Evolutionary conservation across 1,284 basidiomycete genomes (phyloP), one percentile per base, ranked within the genome.

Genomic region (Puccinia sorghi): DNA sequence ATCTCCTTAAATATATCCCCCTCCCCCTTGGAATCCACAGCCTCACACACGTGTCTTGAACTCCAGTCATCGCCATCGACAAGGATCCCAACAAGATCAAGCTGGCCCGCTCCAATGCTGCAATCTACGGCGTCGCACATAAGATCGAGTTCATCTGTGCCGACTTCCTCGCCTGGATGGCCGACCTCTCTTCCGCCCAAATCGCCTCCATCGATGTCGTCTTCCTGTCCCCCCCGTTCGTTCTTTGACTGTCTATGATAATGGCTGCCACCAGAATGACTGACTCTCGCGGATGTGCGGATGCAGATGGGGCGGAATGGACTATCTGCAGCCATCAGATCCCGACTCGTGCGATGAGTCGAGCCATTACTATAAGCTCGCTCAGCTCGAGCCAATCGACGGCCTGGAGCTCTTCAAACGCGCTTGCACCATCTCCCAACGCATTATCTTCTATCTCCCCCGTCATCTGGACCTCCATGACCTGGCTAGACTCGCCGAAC

Each of bases 161-260:
- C 0, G 95, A 98, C 86, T 97, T 91, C 84, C 84, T 93, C 52
- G 87, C 90, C 7, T 97, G 95, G 83, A 91, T 91, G n/a, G 61
- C 20, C 11, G 20, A 11, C 1, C n/a, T 64, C 17, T 0, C 86
- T 88, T 20, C 85, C 90, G 0, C n/a, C 85, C 86, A 39, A 83
- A 85, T 81, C 61, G 79, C 80, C 27, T 69, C 61, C 32, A 43
- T 25, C 77, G 93, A 96, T 82, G 90, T 92, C 11, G 89, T 96
- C 15, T 97, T 97, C 84, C 88, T 96, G 52, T 94, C 92, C 80
- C 94, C 94, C 0, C 94, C 94, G 0, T 97, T 93, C 93, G 94
- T 94, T 4, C 57, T 48, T 61, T n/a, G 4, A 3, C 27, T 17
- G 27, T 32, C 56, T 37, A 3, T n/a, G 13, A 20, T n/a, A n/a